Base-by-base conservation (phyloP, 176 grass and related monocot species). In the Canna indica region DNA sequence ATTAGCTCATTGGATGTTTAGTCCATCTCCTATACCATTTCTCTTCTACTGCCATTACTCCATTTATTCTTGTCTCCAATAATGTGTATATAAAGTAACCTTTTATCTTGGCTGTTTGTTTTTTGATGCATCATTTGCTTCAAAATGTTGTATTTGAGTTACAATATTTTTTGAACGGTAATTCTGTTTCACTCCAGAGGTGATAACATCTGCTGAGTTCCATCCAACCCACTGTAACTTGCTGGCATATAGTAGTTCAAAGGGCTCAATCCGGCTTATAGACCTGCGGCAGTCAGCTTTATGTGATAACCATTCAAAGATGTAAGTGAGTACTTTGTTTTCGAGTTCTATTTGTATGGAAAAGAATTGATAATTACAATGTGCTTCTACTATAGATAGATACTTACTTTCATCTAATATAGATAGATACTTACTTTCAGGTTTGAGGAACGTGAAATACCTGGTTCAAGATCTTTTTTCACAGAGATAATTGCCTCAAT, bases 401-500 rank as follows among this genome's bases (percentile, higher is more conserved):
- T 63, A 45, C 22, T 68, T 42, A 22, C 25, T 68, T 9, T 25
- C 29, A 63, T 75, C 79, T 72, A 77, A 79, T 70, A 63, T 63
- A 63, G 58, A 54, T 78, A 28, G 59, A 80, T 18, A 75, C 52
- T 72, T 42, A 61, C 74, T 41, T 33, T 38, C 81, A 97, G 94
- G 60, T 97, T 97, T 76, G 86, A 93, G 82, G 88, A 97, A 71
- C 94, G 87, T 78, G 89, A 90, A 64, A 64, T 82, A 61, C 80
- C 86, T 34, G 82, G 89, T 81, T 90, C 89, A 72, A 90, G 89
- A 78, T 97, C 94, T 22, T 97, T 97, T 81, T 97, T 97, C 78
- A 97, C 94, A 28, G 94, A 97, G 80, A 97, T 97, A 81, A 90
- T 97, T 87, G 84, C 94, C 45, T 97, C 94, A 69, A 87, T 97